phyloP scores from a whole-genome alignment of 2,329 filamentous ascomycete genomes.

The Colletotrichum euphorbiae region DNA sequence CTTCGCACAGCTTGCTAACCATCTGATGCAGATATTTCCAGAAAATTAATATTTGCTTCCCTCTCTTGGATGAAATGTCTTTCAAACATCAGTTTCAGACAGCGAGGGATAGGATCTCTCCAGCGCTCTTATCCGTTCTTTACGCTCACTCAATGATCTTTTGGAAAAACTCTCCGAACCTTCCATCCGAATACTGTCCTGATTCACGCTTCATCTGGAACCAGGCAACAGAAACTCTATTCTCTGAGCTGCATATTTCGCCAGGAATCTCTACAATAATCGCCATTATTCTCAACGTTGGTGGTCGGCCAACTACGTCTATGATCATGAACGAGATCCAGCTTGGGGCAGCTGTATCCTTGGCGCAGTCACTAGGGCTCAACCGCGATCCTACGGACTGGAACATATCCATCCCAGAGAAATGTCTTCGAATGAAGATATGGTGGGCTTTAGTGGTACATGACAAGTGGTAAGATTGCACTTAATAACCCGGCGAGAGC shows the following conservation, averaged over 20 bases:
- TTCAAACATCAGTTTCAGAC: slow-evolving; percentile 62
- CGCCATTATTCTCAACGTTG: slow-evolving; percentile 68
- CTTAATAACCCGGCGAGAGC: background rate
- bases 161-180: slow-evolving; percentile 62
- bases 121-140: slow-evolving; percentile 66
- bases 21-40: slow-evolving; percentile 60
- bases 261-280: slow-evolving; percentile 70
- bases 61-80: slow-evolving; percentile 66
- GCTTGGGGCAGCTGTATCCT: slow-evolving; percentile 62
- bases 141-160: slow-evolving; percentile 69
- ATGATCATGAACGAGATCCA: slow-evolving; percentile 68
- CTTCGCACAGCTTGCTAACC: background rate
- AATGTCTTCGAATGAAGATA: slow-evolving; percentile 63
- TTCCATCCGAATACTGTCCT: slow-evolving; percentile 61
- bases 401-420: slow-evolving; percentile 63
- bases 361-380: slow-evolving; percentile 65
- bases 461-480: slow-evolving; percentile 61
- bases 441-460: slow-evolving; percentile 68
- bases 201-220: slow-evolving; percentile 73
- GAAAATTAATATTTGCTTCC: slow-evolving; percentile 69
- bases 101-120: slow-evolving; percentile 62
- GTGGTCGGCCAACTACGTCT: slow-evolving; percentile 69
- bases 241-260: slow-evolving; percentile 68
- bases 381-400: slow-evolving; percentile 65
- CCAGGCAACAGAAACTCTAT: slow-evolving; percentile 68